Base-by-base conservation (phyloP, 768 basidiomycete genomes). In the Rhizopogon roseolus region DNA sequence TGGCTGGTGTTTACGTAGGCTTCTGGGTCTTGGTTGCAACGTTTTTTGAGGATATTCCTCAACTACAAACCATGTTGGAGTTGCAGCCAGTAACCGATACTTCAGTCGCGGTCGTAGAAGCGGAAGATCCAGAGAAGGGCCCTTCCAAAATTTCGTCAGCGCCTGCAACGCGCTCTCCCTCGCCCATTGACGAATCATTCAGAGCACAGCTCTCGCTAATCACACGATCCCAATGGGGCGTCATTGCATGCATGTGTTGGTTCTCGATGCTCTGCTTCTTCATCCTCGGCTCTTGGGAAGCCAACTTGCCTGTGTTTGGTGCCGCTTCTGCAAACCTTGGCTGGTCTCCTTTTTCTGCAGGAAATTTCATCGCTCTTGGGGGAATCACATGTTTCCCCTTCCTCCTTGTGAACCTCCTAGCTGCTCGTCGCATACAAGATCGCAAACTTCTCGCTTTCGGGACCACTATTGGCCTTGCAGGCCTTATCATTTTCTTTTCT, bases 191-290 rank as follows among this genome's bases (percentile, higher is more conserved):
- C 17, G 60, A 54, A 42, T 51, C 63, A 6, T 41, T 56, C 29
- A 5, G 40, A 3, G 4, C 49, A 42, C 60, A 57, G 5, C 50
- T 62, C 41, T 55, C 45, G 48, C 56, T 28, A 10, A 45, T 64
- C 53, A 65, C 68, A 6, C 44, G 17, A 6, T 51, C 64, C 7
- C 77, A 81, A 54, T 80, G 78, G 76, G 81, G 80, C 22, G 78
- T 82, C 53, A 72, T 80, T 19, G 58, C 74, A 39, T 83, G 79
- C 62, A 85, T 87, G 81, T 86, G 83, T 64, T 87, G 83, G 79
- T 82, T 80, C 60, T 76, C 83, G 43, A 84, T 84, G 80, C 75
- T 81, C 17, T 84, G 78, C 66, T 87, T 86, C 72, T 84, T 86
- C 68, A 74, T 86, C 62, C 79, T 88, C 53, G 84, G 82, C 7